Percentiles rank a stretch among this genome's conserved stretches.
Evolutionary conservation across 768 basidiomycete species (phyloP).

Genomic region (Leccinellum luteum): DNA sequence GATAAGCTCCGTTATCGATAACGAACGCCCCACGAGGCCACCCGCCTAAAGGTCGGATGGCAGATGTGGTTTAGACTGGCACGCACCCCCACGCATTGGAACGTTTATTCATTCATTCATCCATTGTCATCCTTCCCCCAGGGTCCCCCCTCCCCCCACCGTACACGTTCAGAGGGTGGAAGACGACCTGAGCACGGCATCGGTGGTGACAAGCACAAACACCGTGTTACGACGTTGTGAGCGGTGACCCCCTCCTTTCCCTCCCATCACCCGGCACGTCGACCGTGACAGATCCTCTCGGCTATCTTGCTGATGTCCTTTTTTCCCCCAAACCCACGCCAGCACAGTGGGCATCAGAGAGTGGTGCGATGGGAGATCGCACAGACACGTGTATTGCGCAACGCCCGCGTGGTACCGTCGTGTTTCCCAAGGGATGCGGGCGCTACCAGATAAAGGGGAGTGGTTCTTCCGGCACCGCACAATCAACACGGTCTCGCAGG

Average conservation of each 20-base stretch:
- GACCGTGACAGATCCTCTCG: neutral
- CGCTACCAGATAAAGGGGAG: neutral
- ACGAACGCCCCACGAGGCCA: conserved; percentile 10
- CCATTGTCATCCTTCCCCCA: neutral
- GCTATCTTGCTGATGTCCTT: neutral
- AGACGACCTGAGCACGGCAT: too few relatives aligned
- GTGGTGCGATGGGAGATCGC: neutral
- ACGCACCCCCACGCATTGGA: neutral
- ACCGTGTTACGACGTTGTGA: neutral
- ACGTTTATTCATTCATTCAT: neutral
- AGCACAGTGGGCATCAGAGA: neutral
- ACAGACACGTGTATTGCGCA: conserved; percentile 3
- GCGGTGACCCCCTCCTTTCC: neutral
- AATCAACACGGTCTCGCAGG: neutral
- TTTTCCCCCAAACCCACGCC: neutral
- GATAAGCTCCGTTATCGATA: conserved; percentile 19
- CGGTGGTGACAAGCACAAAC: conserved; percentile 3
- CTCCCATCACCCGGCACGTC: neutral
- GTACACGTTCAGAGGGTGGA: neutral
- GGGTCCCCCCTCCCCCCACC: neutral
- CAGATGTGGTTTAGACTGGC: neutral
- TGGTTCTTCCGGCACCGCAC: conserved; percentile 2
- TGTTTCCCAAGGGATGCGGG: neutral
- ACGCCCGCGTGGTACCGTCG: neutral
- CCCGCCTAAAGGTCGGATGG: neutral